Percentiles rank a stretch among this genome's conserved stretches.
These are phyloP conservation scores for Akanthomyces dipterigenus DNA, from an alignment of 2,329 filamentous ascomycete species.

Conservation along the genomic window DNA sequence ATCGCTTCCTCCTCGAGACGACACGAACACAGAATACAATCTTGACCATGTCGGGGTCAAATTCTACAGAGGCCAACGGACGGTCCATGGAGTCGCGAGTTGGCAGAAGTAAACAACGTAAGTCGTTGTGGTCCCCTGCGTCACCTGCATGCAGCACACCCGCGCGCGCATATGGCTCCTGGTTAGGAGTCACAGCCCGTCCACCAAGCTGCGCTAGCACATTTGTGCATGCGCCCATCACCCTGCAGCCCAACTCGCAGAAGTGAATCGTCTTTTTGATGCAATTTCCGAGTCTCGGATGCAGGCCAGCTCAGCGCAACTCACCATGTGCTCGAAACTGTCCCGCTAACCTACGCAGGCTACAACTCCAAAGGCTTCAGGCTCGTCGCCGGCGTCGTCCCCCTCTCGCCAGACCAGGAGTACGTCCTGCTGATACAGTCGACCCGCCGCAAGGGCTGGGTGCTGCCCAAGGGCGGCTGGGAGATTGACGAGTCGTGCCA, in stretches of 20 bases:
- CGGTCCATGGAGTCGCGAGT: slow-evolving; percentile 67
- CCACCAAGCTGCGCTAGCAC: not conserved
- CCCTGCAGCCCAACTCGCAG: not conserved
- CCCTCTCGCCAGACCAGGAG: slow-evolving; percentile 76
- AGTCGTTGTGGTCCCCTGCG: slow-evolving; percentile 35
- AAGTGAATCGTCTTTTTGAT: not conserved
- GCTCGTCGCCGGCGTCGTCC: slow-evolving; percentile 89
- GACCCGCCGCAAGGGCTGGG: slow-evolving; percentile 85
- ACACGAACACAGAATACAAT: slow-evolving; percentile 13
- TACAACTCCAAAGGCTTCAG: slow-evolving; percentile 90
- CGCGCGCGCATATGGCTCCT: not conserved
- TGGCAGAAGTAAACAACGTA: slow-evolving; percentile 74
- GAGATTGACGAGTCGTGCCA: slow-evolving; percentile 87
- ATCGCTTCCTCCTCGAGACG: slow-evolving; percentile 1
- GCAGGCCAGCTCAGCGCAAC: not conserved
- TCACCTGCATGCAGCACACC: slow-evolving; percentile 1
- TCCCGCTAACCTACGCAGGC: slow-evolving; percentile 47
- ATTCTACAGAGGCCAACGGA: slow-evolving; percentile 29
- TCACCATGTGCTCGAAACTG: slow-evolving; percentile 13
- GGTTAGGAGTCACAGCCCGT: not conserved
- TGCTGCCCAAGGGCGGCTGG: slow-evolving; percentile 96
- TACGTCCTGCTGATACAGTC: slow-evolving; percentile 92
- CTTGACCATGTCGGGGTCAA: slow-evolving; percentile 29
- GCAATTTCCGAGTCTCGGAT: slow-evolving; percentile 11
- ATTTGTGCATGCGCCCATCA: slow-evolving; percentile 2